Percentiles rank a stretch among this genome's conserved stretches.
These are phyloP conservation scores for Oryza brachyantha DNA, from an alignment of 176 grass and related monocot genomes.

Conservation along the genomic window DNA sequence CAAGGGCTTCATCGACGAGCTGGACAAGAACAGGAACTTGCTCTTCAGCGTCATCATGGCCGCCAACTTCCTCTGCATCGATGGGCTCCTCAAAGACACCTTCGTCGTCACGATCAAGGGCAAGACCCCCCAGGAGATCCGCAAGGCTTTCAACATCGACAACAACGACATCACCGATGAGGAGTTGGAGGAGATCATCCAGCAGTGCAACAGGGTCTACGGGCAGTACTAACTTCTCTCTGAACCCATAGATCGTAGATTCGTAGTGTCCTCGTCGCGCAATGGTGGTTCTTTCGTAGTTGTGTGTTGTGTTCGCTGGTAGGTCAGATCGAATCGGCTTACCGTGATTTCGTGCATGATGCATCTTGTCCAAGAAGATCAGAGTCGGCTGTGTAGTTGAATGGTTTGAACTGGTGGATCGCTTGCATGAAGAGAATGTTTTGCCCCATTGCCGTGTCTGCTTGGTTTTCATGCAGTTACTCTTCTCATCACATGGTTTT, in stretches of 20 bases:
- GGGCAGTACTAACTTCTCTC: background rate
- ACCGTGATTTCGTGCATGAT: background rate
- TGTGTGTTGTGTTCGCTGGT: background rate
- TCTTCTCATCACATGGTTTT: too few species aligned
- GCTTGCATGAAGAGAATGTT: conserved; percentile 8
- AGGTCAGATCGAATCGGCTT: background rate
- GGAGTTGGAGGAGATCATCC: background rate
- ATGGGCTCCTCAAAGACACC: background rate
- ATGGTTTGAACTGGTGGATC: background rate
- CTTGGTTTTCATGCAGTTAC: background rate
- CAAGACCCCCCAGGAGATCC: conserved; percentile 1
- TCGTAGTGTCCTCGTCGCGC: background rate
- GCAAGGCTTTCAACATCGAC: background rate
- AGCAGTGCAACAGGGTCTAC: background rate
- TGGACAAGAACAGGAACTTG: background rate
- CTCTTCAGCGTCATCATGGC: background rate
- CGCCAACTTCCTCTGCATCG: background rate
- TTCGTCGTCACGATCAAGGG: conserved; percentile 3
- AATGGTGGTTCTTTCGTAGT: background rate
- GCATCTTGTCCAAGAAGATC: conserved; percentile 1
- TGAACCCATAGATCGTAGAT: background rate
- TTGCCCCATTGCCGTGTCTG: background rate
- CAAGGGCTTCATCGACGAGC: background rate
- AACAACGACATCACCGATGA: background rate
- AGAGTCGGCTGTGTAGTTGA: background rate